A percentile compares a stretch with the other conserved stretches of the same genome.
phyloP scores from a whole-genome alignment of 2,329 filamentous ascomycete genomes.

The Penicillium vulpinum region DNA sequence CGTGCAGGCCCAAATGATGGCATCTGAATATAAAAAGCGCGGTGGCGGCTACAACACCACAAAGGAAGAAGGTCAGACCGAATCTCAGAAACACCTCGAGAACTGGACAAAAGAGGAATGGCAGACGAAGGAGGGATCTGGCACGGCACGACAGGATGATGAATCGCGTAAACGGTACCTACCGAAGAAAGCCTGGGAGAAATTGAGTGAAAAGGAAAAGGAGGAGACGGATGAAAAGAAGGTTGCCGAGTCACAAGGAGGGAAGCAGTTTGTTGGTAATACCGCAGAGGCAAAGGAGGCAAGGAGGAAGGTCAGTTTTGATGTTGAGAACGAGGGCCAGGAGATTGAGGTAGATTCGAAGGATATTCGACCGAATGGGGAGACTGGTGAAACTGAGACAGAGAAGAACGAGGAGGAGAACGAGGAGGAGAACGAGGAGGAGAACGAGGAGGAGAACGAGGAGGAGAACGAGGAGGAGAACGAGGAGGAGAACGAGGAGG shows the following conservation, averaged over 20 bases:
- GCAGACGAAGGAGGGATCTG: slow-evolving; percentile 52
- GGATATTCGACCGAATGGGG: background rate
- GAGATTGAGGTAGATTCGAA: background rate
- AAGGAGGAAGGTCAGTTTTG: slow-evolving; percentile 39
- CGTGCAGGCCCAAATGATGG: slow-evolving; percentile 49
- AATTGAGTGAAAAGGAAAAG: slow-evolving; percentile 49
- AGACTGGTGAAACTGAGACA: background rate
- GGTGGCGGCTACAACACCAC: slow-evolving; percentile 49
- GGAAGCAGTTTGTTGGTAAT: slow-evolving; percentile 48
- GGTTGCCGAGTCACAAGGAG: slow-evolving; percentile 35
- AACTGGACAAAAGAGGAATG: slow-evolving; percentile 52
- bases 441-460: no score
- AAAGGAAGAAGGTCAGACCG: slow-evolving; percentile 44
- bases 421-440: background rate
- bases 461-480: no score
- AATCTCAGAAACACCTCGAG: slow-evolving; percentile 47
- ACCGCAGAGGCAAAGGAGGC: slow-evolving; percentile 44
- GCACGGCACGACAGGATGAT: slow-evolving; percentile 46
- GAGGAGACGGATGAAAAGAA: slow-evolving; percentile 43
- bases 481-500: background rate
- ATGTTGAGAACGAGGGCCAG: slow-evolving; percentile 9
- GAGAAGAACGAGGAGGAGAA: background rate
- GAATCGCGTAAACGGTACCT: slow-evolving; percentile 48
- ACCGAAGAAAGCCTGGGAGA: slow-evolving; percentile 52
- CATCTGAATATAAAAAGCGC: slow-evolving; percentile 50